Conservation (phyloP, 441 rosid genomes). For the Jatropha multifida region DNA sequence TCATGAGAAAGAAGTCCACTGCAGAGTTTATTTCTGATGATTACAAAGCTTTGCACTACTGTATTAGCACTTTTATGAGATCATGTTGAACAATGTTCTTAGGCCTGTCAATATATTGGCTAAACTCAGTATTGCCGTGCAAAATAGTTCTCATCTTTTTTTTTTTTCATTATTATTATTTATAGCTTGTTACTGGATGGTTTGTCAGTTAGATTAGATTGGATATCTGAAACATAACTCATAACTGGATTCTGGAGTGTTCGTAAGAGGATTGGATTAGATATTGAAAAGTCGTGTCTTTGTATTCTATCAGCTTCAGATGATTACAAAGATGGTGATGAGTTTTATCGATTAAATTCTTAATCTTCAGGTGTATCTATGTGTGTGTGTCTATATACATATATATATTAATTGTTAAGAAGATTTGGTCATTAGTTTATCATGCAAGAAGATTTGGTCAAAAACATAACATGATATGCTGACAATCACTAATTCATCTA, state of each 20-base stretch:
- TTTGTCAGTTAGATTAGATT: background rate
- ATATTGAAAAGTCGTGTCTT: background rate
- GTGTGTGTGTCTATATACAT: no score
- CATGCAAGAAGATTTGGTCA: no score
- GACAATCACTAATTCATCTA: no score
- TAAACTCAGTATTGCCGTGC: background rate
- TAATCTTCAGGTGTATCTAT: no score
- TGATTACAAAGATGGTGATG: background rate
- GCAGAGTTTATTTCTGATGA: background rate
- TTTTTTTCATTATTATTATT: background rate
- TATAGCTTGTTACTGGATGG: background rate
- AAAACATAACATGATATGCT: no score
- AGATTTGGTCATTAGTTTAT: no score
- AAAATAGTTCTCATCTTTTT: background rate
- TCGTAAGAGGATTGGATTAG: background rate
- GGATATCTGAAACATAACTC: background rate
- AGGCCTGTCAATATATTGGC: background rate
- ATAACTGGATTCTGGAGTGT: background rate
- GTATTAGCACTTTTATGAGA: background rate
- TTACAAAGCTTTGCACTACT: background rate
- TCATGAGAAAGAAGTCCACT: background rate
- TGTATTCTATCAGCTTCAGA: background rate
- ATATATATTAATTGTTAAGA: no score
- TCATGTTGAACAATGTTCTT: background rate
- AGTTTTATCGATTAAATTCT: background rate